A percentile compares a stretch with the other conserved stretches of the same genome.
These are phyloP conservation scores for Trapa incisa DNA, from an alignment of 345 rosid species.

Conservation along the genomic window DNA sequence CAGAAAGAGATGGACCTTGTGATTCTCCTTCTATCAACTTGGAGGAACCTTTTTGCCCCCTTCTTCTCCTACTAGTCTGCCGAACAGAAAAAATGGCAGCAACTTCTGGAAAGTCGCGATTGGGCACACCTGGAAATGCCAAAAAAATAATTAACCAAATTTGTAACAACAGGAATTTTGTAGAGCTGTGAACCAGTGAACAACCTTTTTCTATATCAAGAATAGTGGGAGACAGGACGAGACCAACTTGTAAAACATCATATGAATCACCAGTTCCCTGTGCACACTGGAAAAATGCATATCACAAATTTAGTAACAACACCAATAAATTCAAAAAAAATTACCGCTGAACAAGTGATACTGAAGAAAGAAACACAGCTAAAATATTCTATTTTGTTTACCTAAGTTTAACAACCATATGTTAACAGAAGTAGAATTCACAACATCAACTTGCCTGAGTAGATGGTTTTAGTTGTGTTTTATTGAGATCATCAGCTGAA, in stretches of 20 bases:
- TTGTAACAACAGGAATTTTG: no score
- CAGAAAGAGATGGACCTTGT: conserved; percentile 20
- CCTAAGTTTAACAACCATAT: no score
- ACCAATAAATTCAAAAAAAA: no score
- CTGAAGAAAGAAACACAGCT: no score
- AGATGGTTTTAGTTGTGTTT: conserved; percentile 11
- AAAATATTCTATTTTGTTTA: no score
- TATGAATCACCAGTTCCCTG: no score
- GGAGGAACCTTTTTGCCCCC: conserved; percentile 57
- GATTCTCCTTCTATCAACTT: conserved; percentile 34
- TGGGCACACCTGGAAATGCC: background rate
- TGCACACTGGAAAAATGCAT: no score
- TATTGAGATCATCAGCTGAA: conserved; percentile 19
- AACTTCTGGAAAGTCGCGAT: conserved; percentile 30
- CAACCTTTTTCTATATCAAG: conserved; percentile 41
- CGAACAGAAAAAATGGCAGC: conserved; percentile 34
- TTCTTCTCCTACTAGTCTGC: conserved; percentile 50
- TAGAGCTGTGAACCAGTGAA: background rate
- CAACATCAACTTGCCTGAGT: conserved; percentile 15
- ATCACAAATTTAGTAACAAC: no score
- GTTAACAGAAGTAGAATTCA: conserved; percentile 2
- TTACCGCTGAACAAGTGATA: no score
- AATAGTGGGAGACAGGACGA: conserved; percentile 10
- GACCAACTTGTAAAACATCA: conserved; percentile 13
- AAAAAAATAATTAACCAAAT: no score